Conservation (phyloP, 202 grass and related monocot genomes). For the Bolboschoenoplectus hybrid region DNA sequence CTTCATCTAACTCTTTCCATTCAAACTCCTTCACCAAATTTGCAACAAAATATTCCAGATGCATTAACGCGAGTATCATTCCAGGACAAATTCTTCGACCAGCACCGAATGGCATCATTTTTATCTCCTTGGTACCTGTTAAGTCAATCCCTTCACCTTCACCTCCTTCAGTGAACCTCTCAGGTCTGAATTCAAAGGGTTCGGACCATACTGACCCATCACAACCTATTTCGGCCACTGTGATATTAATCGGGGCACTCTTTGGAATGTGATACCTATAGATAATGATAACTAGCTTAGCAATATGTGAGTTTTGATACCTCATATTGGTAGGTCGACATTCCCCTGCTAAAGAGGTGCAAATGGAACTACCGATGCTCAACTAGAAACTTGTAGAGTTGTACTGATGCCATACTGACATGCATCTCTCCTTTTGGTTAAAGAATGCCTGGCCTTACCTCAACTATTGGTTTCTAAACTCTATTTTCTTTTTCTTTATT, state of each 20-base stretch:
- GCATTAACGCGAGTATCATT: conserved; percentile 68
- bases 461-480: not conserved
- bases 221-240: conserved; percentile 52
- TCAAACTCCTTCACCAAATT: conserved; percentile 69
- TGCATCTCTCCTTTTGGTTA: not conserved
- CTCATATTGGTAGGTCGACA: not conserved
- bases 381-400: not conserved
- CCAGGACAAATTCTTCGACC: conserved; percentile 75
- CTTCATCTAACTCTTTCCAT: conserved; percentile 52
- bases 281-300: conserved; percentile 6
- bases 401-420: not conserved
- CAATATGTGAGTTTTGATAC: not conserved
- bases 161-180: conserved; percentile 63
- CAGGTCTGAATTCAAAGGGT: conserved; percentile 62
- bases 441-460: not conserved
- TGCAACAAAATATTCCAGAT: conserved; percentile 79
- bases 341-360: not conserved
- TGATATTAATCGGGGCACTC: conserved; percentile 51
- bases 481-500: not conserved
- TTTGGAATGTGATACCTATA: conserved; percentile 60
- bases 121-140: conserved; percentile 75
- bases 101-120: conserved; percentile 93
- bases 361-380: not conserved
- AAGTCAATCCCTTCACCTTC: conserved; percentile 72
- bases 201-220: conserved; percentile 61